These are phyloP conservation scores for Colletotrichum echinochloae DNA, from an alignment of 2,329 filamentous ascomycete genomes.

Conservation along the genomic window DNA sequence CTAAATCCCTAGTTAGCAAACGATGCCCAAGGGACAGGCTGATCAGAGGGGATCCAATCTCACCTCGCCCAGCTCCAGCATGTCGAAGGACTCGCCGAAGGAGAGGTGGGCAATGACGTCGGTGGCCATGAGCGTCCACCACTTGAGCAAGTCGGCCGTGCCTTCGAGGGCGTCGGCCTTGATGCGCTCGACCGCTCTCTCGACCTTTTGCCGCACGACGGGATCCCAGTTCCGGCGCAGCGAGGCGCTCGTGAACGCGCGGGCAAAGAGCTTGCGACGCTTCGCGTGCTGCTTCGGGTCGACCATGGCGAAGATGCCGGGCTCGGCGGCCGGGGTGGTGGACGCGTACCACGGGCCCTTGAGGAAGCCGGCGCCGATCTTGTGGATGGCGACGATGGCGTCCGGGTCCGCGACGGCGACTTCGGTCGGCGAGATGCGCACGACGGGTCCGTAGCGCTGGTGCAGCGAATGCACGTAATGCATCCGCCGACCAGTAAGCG, in stretches of 20 bases:
- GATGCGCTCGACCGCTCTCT: conserved; percentile 58
- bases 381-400: conserved; percentile 49
- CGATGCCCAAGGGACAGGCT: too few species aligned
- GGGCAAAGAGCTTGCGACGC: conserved; percentile 55
- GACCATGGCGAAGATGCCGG: conserved; percentile 26
- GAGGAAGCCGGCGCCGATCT: conserved; percentile 44
- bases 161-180: conserved; percentile 54
- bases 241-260: conserved; percentile 53
- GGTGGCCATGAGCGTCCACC: conserved; percentile 65
- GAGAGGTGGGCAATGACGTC: conserved; percentile 66
- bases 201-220: conserved; percentile 52
- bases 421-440: conserved; percentile 45
- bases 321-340: conserved; percentile 35
- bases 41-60: conserved; percentile 11
- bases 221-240: conserved; percentile 48
- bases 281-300: conserved; percentile 19
- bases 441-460: conserved; percentile 54
- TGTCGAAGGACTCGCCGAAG: conserved; percentile 66
- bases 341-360: conserved; percentile 45
- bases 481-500: conserved; percentile 43
- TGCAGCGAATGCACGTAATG: conserved; percentile 68
- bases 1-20: background rate
- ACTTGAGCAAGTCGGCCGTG: conserved; percentile 62
- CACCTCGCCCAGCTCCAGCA: conserved; percentile 64
- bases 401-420: conserved; percentile 44